These are phyloP conservation scores for Puccinia triticina DNA, from an alignment of 1,284 basidiomycete genomes.

Conservation along the genomic window DNA sequence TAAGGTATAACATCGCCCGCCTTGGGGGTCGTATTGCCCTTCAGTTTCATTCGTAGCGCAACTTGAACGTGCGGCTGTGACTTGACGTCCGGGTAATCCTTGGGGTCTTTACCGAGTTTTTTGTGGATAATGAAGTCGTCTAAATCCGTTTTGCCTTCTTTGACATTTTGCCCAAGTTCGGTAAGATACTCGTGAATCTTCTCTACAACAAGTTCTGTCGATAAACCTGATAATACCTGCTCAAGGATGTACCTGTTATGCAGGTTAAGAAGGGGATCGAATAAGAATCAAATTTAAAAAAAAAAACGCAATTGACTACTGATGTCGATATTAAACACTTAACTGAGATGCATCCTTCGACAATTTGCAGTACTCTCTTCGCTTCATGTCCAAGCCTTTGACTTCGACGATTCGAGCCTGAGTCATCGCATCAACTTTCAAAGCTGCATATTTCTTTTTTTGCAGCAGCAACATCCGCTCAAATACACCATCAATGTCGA, in stretches of 20 bases:
- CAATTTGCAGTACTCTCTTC: slow-evolving; percentile 88
- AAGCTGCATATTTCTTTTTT: slow-evolving; percentile 99
- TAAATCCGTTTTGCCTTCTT: slow-evolving; percentile 73
- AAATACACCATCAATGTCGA: slow-evolving; percentile 94
- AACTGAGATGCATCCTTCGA: slow-evolving; percentile 91
- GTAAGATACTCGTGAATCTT: slow-evolving; percentile 90
- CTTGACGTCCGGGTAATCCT: slow-evolving; percentile 94
- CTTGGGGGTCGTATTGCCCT: slow-evolving; percentile 73
- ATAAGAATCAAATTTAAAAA: not conserved
- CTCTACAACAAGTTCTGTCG: slow-evolving; percentile 84
- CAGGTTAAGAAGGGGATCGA: not conserved
- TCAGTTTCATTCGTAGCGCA: slow-evolving; percentile 84
- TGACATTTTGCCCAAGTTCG: slow-evolving; percentile 74
- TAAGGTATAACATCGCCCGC: slow-evolving; percentile 94
- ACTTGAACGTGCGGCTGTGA: slow-evolving; percentile 92
- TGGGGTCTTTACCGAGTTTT: slow-evolving; percentile 89
- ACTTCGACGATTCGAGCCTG: slow-evolving; percentile 67
- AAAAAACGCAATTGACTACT: not conserved
- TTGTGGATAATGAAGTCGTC: slow-evolving; percentile 96
- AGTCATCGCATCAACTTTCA: slow-evolving; percentile 71
- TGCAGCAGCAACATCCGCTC: slow-evolving; percentile 88
- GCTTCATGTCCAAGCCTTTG: slow-evolving; percentile 99
- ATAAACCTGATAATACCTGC: slow-evolving; percentile 86
- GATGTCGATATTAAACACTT: slow-evolving; percentile 58
- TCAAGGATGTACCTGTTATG: slow-evolving; percentile 76